Conservation (phyloP, 139 green algal species). For the Edaphochlamys debaryana region DNA sequence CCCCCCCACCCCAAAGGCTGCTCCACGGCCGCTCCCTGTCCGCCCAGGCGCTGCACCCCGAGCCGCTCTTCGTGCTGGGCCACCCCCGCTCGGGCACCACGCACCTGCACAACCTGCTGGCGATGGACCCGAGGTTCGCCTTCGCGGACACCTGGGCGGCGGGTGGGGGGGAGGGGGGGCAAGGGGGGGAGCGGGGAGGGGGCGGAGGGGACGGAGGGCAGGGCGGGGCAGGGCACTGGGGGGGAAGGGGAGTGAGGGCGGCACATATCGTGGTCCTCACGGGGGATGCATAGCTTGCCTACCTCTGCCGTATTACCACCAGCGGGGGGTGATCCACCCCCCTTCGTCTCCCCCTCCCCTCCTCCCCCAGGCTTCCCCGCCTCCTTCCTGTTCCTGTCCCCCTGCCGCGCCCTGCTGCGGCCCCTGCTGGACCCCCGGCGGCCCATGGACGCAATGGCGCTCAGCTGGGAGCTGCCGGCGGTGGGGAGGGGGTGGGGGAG, state of each 20-base stretch:
- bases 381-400: slow-evolving; percentile 62
- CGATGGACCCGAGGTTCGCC: slow-evolving; percentile 61
- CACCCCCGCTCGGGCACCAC: slow-evolving; percentile 78
- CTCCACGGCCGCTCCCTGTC: slow-evolving; percentile 45
- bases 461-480: slow-evolving; percentile 55
- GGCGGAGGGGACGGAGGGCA: too few species aligned
- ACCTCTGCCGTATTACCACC: too few species aligned
- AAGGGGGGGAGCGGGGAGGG: neutral
- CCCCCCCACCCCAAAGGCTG: slow-evolving; percentile 29
- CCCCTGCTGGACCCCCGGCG: slow-evolving; percentile 61
- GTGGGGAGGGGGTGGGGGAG: slow-evolving; percentile 16
- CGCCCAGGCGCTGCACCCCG: slow-evolving; percentile 50
- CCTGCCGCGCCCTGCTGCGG: slow-evolving; percentile 36
- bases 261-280: too few species aligned
- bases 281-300: too few species aligned
- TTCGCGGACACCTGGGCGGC: slow-evolving; percentile 68
- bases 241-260: too few species aligned
- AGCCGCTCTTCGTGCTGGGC: slow-evolving; percentile 75
- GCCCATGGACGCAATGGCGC: slow-evolving; percentile 79
- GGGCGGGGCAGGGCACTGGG: too few species aligned
- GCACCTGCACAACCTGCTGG: slow-evolving; percentile 77
- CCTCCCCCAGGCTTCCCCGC: slow-evolving; percentile 66
- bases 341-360: neutral
- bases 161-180: slow-evolving; percentile 9
- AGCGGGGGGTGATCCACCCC: too few species aligned